A percentile compares a stretch with the other conserved stretches of the same genome.
These are phyloP conservation scores for Gamarada debralockiae DNA, from an alignment of 495 filamentous ascomycete species.

Conservation along the genomic window DNA sequence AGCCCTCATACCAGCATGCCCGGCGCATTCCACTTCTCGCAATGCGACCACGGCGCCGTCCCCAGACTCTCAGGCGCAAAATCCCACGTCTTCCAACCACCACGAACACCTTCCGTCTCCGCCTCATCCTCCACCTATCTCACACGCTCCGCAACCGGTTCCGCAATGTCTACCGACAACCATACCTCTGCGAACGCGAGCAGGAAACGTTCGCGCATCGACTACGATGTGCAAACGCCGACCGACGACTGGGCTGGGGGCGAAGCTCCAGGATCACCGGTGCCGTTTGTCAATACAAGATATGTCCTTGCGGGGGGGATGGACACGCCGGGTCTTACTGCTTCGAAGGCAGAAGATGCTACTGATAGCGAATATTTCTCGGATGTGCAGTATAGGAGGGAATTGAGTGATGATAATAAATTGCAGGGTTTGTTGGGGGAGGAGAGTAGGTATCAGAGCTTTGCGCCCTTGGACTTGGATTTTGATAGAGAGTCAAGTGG, in stretches of 20 bases:
- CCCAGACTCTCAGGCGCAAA: conserved; percentile 35
- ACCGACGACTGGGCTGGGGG: neutral
- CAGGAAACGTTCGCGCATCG: conserved; percentile 27
- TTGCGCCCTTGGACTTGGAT: neutral
- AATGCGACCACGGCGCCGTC: neutral
- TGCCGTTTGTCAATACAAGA: conserved; percentile 48
- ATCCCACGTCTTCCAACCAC: conserved; percentile 66
- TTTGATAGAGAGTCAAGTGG: conserved; percentile 18
- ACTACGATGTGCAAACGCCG: conserved; percentile 2
- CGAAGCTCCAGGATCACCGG: conserved; percentile 32
- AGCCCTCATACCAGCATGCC: conserved; percentile 9
- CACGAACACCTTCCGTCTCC: conserved; percentile 54
- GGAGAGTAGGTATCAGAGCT: neutral
- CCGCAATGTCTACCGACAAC: conserved; percentile 24
- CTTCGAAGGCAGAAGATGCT: conserved; percentile 42
- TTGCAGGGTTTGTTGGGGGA: conserved; percentile 8
- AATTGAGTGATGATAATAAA: conserved; percentile 34
- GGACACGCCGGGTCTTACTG: conserved; percentile 51
- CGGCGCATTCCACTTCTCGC: conserved; percentile 21
- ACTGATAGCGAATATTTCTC: conserved; percentile 47
- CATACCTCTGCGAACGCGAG: neutral
- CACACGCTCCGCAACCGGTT: conserved; percentile 47
- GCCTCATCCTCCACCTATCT: conserved; percentile 53
- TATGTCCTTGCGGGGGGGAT: conserved; percentile 61
- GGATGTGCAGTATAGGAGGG: conserved; percentile 49